phyloP scores from a whole-genome alignment of 257 asterid genomes.

The Rhazya stricta region DNA sequence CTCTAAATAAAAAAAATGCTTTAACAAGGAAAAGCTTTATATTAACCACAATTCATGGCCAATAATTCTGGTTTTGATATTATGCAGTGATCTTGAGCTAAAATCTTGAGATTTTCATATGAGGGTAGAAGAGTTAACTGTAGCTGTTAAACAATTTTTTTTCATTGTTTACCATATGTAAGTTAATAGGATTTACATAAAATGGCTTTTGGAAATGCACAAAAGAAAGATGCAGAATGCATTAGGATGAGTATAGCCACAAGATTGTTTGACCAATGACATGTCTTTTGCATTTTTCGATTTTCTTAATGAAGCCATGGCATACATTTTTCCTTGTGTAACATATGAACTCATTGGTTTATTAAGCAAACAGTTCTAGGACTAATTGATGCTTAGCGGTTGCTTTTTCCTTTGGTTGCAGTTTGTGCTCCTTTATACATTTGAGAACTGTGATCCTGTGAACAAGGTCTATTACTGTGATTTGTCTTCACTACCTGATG shows the following conservation, averaged over 20 bases:
- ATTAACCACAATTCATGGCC: background rate
- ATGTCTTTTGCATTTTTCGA: background rate
- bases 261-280: background rate
- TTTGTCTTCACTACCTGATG: constrained; percentile 54
- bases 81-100: background rate
- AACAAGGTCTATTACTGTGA: constrained; percentile 84
- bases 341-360: too few relatives aligned
- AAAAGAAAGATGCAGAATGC: background rate
- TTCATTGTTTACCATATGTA: background rate
- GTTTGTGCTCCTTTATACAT: constrained; percentile 63
- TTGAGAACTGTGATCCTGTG: constrained; percentile 77
- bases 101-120: background rate
- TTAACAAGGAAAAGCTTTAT: background rate
- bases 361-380: background rate
- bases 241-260: background rate
- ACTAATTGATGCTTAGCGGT: background rate
- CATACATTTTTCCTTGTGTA: background rate
- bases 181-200: background rate
- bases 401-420: constrained; percentile 38
- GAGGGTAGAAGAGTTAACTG: background rate
- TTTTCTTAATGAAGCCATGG: background rate
- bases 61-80: background rate
- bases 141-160: background rate
- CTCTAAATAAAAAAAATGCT: background rate
- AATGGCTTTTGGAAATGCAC: background rate